phyloP scores from a whole-genome alignment of 345 rosid genomes.

The Euphorbia peplus region DNA sequence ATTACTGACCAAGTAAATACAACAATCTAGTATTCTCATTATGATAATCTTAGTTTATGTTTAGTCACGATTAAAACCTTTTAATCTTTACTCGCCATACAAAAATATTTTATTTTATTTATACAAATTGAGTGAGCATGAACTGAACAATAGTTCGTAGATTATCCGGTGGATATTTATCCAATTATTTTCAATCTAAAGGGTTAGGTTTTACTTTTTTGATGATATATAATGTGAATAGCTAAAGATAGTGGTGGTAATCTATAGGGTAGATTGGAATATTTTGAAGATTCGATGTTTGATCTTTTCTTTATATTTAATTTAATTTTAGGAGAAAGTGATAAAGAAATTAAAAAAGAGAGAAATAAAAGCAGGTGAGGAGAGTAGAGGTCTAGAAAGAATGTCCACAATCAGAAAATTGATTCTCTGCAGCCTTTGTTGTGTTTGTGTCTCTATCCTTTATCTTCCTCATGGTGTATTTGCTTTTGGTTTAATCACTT shows the following conservation, averaged over 20 bases:
- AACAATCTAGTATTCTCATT: too few species aligned
- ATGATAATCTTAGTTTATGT: too few species aligned
- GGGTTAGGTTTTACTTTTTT: conserved; percentile 17
- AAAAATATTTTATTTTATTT: too few species aligned
- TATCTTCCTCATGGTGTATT: conserved; percentile 4
- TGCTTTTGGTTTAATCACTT: conserved; percentile 14
- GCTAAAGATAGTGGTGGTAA: conserved; percentile 11
- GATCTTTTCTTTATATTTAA: not conserved
- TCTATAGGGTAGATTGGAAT: conserved; percentile 17
- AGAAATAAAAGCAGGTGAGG: conserved; percentile 26
- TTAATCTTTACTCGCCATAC: too few species aligned
- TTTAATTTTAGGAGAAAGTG: conserved; percentile 25
- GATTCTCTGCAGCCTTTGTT: conserved; percentile 39
- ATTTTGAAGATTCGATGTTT: conserved; percentile 33
- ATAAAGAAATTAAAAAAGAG: conserved; percentile 12
- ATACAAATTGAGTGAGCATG: too few species aligned
- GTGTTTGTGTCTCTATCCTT: too few species aligned
- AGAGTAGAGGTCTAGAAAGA: conserved; percentile 25
- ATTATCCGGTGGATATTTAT: too few species aligned
- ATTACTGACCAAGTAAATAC: too few species aligned
- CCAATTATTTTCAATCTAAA: too few species aligned
- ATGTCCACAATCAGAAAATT: conserved; percentile 30
- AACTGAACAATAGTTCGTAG: too few species aligned
- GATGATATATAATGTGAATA: not conserved
- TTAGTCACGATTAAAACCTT: too few species aligned